These are phyloP conservation scores for Suillus lakei DNA, from an alignment of 768 basidiomycete species.

Conservation along the genomic window DNA sequence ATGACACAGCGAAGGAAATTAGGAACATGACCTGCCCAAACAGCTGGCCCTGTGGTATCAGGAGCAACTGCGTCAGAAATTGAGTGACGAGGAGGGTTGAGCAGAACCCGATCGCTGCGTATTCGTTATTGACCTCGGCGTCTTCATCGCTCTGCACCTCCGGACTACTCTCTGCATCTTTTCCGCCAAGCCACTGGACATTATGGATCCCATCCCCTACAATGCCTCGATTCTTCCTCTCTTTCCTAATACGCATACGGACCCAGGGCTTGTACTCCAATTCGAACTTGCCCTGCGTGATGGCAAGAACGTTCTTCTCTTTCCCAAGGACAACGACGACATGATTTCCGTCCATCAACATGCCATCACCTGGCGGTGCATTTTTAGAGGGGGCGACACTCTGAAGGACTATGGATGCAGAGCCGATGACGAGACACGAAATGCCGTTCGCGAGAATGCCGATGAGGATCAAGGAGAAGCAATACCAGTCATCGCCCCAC, in stretches of 20 bases:
- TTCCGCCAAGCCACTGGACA: not conserved
- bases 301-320: constrained; percentile 19
- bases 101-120: constrained; percentile 18
- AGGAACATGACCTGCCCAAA: constrained; percentile 32
- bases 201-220: not conserved
- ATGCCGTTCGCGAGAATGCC: constrained; percentile 37
- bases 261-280: constrained; percentile 21
- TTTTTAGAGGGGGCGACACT: constrained; percentile 10
- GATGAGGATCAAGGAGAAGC: constrained; percentile 31
- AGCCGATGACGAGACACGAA: constrained; percentile 30
- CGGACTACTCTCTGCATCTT: constrained; percentile 13
- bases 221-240: not conserved
- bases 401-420: constrained; percentile 15
- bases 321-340: constrained; percentile 20
- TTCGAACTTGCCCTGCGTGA: constrained; percentile 24
- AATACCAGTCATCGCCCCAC: constrained; percentile 34
- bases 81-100: constrained; percentile 23
- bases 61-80: constrained; percentile 26
- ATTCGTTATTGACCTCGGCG: constrained; percentile 11
- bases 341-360: constrained; percentile 12
- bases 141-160: not conserved
- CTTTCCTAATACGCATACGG: constrained; percentile 13
- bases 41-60: constrained; percentile 25
- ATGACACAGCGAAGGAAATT: constrained; percentile 23
- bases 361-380: constrained; percentile 22